Evolutionary conservation across 345 rosid genomes (phyloP).

Genomic region (Physaria fendleri): DNA sequence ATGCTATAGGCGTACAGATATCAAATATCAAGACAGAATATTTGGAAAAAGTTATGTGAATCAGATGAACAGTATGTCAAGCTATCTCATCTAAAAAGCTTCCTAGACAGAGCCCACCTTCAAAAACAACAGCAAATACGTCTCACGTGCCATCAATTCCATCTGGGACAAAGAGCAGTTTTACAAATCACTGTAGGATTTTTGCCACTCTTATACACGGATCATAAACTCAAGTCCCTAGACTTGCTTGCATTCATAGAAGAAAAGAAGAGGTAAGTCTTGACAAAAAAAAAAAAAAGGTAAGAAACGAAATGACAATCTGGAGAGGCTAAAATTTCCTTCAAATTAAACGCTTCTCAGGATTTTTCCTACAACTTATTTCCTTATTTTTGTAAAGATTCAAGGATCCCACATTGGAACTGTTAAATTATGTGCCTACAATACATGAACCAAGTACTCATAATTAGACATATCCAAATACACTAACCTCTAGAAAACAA

Average conservation of each 20-base stretch:
- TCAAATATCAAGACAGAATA: too few species aligned
- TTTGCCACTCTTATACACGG: constrained; percentile 12
- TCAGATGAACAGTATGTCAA: constrained; percentile 7
- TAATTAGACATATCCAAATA: constrained; percentile 24
- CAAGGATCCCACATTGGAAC: constrained; percentile 47
- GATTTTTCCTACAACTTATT: neutral
- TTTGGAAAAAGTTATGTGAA: neutral
- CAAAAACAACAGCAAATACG: constrained; percentile 52
- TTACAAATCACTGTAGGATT: constrained; percentile 20
- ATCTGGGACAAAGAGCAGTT: constrained; percentile 91
- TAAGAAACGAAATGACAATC: constrained; percentile 7
- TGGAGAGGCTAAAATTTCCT: neutral
- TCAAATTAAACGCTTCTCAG: neutral
- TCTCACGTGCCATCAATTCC: constrained; percentile 95
- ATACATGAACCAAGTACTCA: constrained; percentile 88
- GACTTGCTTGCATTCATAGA: neutral
- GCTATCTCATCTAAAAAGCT: constrained; percentile 20
- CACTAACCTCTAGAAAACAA: constrained; percentile 10
- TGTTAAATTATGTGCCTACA: constrained; percentile 93
- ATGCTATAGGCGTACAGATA: too few species aligned
- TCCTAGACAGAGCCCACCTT: constrained; percentile 63
- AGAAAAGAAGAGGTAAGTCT: neutral
- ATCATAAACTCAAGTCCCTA: constrained; percentile 13
- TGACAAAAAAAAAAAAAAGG: too few species aligned
- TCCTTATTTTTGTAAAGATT: constrained; percentile 34